phyloP scores from a whole-genome alignment of 2,329 filamentous ascomycete species.

The Purpureocillium takamizusanense region DNA sequence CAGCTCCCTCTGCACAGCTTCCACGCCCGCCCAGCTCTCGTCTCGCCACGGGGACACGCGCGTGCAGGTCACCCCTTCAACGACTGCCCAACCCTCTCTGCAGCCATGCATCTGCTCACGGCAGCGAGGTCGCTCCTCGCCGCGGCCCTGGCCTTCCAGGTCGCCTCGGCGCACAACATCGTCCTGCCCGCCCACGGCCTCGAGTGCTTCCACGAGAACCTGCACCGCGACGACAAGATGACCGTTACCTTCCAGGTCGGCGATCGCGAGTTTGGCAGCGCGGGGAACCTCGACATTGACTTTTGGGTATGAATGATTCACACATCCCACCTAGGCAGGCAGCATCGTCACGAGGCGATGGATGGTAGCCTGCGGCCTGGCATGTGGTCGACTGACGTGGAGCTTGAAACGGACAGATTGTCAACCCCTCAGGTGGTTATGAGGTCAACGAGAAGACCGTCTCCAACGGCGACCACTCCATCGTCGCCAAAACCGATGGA shows the following conservation, averaged over 20 bases:
- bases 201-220: slow-evolving; percentile 93
- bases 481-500: slow-evolving; percentile 76
- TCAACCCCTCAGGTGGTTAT: slow-evolving; percentile 66
- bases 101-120: slow-evolving; percentile 18
- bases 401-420: slow-evolving; percentile 44
- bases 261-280: slow-evolving; percentile 89
- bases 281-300: slow-evolving; percentile 91
- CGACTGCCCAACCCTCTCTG: background rate
- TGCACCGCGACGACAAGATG: slow-evolving; percentile 95
- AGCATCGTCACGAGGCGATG: background rate
- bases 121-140: slow-evolving; percentile 34
- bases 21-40: background rate
- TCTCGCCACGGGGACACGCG: too few relatives aligned
- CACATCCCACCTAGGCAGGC: background rate
- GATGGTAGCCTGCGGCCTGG: too few relatives aligned
- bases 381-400: slow-evolving; percentile 6
- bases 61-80: background rate
- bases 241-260: slow-evolving; percentile 97
- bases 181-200: slow-evolving; percentile 85
- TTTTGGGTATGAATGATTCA: slow-evolving; percentile 68
- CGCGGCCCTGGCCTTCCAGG: slow-evolving; percentile 36
- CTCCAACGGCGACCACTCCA: slow-evolving; percentile 88
- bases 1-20: background rate
- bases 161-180: slow-evolving; percentile 83
- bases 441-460: slow-evolving; percentile 72